phyloP scores from a whole-genome alignment of 352 stramenopile genomes.

The Peronospora destructor region DNA sequence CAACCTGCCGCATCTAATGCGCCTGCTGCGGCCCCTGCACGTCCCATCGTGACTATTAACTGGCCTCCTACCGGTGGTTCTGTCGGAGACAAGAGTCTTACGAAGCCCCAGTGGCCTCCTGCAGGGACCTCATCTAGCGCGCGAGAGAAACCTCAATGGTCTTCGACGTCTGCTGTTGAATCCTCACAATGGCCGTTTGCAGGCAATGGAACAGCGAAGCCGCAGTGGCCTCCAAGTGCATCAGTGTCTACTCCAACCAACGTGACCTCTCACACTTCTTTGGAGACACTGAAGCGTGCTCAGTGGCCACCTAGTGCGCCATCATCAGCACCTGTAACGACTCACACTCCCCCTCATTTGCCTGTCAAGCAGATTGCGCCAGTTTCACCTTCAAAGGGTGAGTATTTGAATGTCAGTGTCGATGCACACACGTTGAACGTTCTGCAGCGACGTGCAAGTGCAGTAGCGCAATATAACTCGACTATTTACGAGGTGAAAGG shows the following conservation, averaged over 20 bases:
- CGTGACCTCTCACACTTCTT: not conserved
- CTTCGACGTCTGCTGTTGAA: slow-evolving; percentile 15
- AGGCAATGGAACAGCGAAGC: slow-evolving; percentile 24
- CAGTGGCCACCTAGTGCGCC: slow-evolving; percentile 47
- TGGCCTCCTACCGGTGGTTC: slow-evolving; percentile 13
- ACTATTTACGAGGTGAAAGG: slow-evolving; percentile 80
- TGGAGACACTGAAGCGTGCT: slow-evolving; percentile 30
- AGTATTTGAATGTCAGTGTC: slow-evolving; percentile 12
- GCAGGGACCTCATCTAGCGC: slow-evolving; percentile 13
- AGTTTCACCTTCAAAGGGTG: slow-evolving; percentile 6
- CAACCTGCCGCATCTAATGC: slow-evolving; percentile 23
- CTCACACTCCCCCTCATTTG: slow-evolving; percentile 20
- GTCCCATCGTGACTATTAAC: slow-evolving; percentile 3
- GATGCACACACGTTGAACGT: slow-evolving; percentile 54
- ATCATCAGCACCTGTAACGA: slow-evolving; percentile 13
- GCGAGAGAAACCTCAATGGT: slow-evolving; percentile 24
- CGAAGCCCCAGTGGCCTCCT: slow-evolving; percentile 37
- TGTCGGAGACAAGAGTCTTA: slow-evolving; percentile 11
- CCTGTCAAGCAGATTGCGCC: slow-evolving; percentile 15
- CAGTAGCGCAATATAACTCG: slow-evolving; percentile 46
- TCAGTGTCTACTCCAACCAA: slow-evolving; percentile 4
- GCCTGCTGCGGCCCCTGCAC: slow-evolving; percentile 11
- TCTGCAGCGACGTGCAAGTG: slow-evolving; percentile 55
- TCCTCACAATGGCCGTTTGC: slow-evolving; percentile 15
- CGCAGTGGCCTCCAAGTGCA: slow-evolving; percentile 34